Conservation (phyloP, 768 basidiomycete species). For the Pulveroboletus sp. region DNA sequence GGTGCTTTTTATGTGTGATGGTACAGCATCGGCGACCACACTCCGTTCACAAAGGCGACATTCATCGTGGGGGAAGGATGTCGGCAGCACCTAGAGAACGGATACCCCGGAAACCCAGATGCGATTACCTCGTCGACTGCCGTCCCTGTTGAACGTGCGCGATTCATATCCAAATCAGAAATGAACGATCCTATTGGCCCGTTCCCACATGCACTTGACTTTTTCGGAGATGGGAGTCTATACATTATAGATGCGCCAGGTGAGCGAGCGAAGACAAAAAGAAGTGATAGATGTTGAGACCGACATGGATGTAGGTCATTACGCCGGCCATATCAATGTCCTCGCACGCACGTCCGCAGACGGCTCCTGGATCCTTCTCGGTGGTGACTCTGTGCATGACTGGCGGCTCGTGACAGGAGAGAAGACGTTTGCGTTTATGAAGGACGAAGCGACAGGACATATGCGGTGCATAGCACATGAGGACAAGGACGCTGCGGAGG, state of each 20-base stretch:
- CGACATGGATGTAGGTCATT: constrained; percentile 34
- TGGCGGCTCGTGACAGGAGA: constrained; percentile 46
- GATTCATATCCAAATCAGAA: constrained; percentile 32
- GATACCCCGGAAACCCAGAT: constrained; percentile 41
- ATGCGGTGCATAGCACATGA: constrained; percentile 38
- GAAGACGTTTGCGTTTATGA: constrained; percentile 31
- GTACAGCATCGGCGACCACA: constrained; percentile 39
- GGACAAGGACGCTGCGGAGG: constrained; percentile 39
- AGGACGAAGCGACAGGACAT: constrained; percentile 21
- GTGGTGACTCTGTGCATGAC: constrained; percentile 54
- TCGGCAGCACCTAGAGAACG: constrained; percentile 31
- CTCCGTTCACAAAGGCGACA: constrained; percentile 40
- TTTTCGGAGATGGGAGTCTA: constrained; percentile 55
- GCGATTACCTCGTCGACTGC: constrained; percentile 30
- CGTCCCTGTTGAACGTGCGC: constrained; percentile 37
- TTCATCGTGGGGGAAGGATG: constrained; percentile 46
- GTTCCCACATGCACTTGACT: constrained; percentile 48
- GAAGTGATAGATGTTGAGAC: not conserved
- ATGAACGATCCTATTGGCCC: constrained; percentile 42
- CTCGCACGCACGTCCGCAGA: constrained; percentile 52
- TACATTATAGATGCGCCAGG: constrained; percentile 54
- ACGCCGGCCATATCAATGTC: constrained; percentile 50
- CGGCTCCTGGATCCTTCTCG: constrained; percentile 53
- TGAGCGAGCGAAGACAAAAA: not conserved
- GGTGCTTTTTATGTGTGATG: not conserved